A percentile compares a stretch with the other conserved stretches of the same genome.
These are phyloP conservation scores for Xylariaceae sp. DNA, from an alignment of 2,329 filamentous ascomycete genomes.

Conservation along the genomic window DNA sequence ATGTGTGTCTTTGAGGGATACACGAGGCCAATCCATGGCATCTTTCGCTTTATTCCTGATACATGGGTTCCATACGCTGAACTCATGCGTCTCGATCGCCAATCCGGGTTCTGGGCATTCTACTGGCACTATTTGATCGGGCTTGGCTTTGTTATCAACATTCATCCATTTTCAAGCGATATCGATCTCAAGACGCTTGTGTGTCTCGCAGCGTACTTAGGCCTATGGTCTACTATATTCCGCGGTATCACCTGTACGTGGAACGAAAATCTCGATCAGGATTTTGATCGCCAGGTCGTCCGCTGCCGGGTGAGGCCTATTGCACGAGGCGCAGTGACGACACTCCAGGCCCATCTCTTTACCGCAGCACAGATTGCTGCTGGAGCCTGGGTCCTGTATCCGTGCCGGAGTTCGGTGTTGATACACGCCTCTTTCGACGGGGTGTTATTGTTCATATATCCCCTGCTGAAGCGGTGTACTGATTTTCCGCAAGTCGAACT, in stretches of 20 bases:
- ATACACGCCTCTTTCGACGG: conserved; percentile 41
- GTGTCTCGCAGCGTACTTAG: conserved; percentile 11
- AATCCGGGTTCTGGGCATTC: conserved; percentile 53
- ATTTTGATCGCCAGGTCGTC: conserved; percentile 54
- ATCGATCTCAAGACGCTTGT: conserved; percentile 6
- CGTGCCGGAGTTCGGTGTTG: conserved; percentile 5
- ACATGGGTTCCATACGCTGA: too few relatives aligned
- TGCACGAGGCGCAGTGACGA: conserved; percentile 50
- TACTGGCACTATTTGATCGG: conserved; percentile 52
- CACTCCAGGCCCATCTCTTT: conserved; percentile 39
- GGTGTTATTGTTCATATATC: conserved; percentile 47
- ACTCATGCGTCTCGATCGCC: conserved; percentile 55
- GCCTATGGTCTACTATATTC: conserved; percentile 47
- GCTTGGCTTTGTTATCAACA: conserved; percentile 48
- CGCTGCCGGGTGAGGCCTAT: conserved; percentile 55
- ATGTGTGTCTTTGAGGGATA: too few relatives aligned
- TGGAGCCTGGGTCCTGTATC: conserved; percentile 40
- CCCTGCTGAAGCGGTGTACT: conserved; percentile 54
- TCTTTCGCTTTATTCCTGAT: too few relatives aligned
- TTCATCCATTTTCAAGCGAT: conserved; percentile 26
- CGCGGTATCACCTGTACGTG: conserved; percentile 56
- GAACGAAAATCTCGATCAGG: conserved; percentile 59
- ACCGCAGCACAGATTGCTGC: conserved; percentile 41
- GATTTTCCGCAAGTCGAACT: conserved; percentile 55
- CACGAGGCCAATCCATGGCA: too few relatives aligned